Evolutionary conservation across 2,329 filamentous ascomycete species (phyloP), one percentile per base, ranked within the genome.

Genomic region (Metarhizium sp.): DNA sequence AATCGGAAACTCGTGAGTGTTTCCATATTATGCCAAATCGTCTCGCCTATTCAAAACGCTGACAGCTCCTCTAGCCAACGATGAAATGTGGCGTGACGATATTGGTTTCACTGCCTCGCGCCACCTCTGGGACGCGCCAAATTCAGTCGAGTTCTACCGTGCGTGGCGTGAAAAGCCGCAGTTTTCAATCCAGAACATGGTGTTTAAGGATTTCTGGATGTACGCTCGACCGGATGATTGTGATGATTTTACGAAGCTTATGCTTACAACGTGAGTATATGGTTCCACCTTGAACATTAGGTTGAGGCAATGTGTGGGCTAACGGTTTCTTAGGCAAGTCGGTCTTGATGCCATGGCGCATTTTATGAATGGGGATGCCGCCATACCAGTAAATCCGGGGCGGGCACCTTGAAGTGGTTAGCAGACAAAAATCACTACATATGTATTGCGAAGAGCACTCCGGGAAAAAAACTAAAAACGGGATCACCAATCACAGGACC

Each of bases 141-240:
- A 67, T 4, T 71, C 74, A 1, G 63, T 72, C 20, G 67, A 72
- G 2, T 77, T 77, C 58, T 75, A 67, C 60, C 67, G 64, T 2
- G 69, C 73, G 2, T 77, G 74, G 75, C 69, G 71, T n/a, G 68
- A 70, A 38, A 73, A 72, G 64, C 71, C 72, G 8, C 66, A 72
- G 51, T 74, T 66, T 51, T 57, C 59, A 40, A 65, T 74, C 43
- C 54, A 61, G n/a, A 62, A 69, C 32, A 60, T 72, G 58, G 62
- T 65, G 50, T 71, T 73, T 48, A 61, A 66, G 46, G 68, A 71
- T 0, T 65, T 73, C 16, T 72, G 71, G 67, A 58, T 66, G 60
- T 66, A 71, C 34, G 72, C 64, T 6, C 63, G 62, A 10, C 65
- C 71, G 0, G 66, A 69, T 1, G 72, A 74, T 38, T 52, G 72